These are phyloP conservation scores for Vanrija pseudolonga DNA, from an alignment of 1,284 basidiomycete species.

Conservation along the genomic window DNA sequence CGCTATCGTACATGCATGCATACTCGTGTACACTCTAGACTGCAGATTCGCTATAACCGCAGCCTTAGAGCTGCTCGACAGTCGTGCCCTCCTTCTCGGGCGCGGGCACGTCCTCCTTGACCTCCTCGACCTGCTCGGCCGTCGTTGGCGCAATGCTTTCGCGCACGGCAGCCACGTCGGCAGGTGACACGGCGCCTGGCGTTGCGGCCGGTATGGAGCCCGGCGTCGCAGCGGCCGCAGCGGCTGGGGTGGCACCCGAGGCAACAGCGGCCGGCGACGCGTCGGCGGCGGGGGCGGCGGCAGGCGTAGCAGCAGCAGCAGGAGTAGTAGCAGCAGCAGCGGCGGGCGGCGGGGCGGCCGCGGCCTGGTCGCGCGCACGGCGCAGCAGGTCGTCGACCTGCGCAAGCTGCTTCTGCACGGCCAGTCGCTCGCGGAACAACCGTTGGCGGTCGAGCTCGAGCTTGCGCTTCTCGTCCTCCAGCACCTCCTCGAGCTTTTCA, in stretches of 20 bases:
- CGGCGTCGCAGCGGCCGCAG: too few relatives aligned
- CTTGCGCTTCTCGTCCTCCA: slow-evolving; percentile 69
- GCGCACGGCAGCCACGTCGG: slow-evolving; percentile 6
- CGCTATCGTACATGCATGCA: neutral
- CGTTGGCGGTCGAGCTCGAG: slow-evolving; percentile 46
- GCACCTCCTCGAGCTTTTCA: slow-evolving; percentile 79
- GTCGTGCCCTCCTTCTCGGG: neutral
- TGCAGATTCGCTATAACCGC: too few relatives aligned
- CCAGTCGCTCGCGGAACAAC: slow-evolving; percentile 45
- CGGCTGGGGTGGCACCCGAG: too few relatives aligned
- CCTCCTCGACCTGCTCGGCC: slow-evolving; percentile 7
- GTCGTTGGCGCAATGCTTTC: slow-evolving; percentile 13
- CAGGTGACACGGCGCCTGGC: neutral
- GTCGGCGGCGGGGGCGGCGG: too few relatives aligned
- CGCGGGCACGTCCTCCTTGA: neutral
- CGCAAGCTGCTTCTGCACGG: slow-evolving; percentile 34
- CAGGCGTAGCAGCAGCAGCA: too few relatives aligned
- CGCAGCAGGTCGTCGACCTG: slow-evolving; percentile 41
- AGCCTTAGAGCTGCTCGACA: too few relatives aligned
- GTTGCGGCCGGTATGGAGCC: too few relatives aligned
- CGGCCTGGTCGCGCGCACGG: slow-evolving; percentile 25
- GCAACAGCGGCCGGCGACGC: too few relatives aligned
- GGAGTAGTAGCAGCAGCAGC: neutral
- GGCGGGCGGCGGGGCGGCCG: neutral
- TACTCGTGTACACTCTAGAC: neutral